phyloP scores from a whole-genome alignment of 192 early-diverging fungal species.

The Rhizophagus clarus region DNA sequence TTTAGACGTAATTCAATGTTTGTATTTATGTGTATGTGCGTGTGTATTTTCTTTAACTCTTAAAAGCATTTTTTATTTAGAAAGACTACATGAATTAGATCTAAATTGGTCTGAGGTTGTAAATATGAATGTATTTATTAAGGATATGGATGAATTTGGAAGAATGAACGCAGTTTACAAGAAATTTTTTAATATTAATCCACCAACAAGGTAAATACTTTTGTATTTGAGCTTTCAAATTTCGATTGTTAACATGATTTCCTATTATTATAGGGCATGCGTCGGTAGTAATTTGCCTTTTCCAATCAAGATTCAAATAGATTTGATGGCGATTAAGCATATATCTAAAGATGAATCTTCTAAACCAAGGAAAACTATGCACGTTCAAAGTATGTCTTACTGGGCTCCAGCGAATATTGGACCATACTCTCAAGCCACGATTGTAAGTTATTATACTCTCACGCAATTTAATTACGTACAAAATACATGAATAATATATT shows the following conservation, averaged over 20 bases:
- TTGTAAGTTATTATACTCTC: conserved; percentile 42
- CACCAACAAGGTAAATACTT: conserved; percentile 62
- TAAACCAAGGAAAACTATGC: conserved; percentile 58
- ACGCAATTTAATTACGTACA: background rate
- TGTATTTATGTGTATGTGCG: background rate
- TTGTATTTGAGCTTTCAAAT: background rate
- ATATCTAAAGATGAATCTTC: background rate
- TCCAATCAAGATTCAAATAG: conserved; percentile 62
- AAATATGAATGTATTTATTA: conserved; percentile 66
- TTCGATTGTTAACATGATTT: background rate
- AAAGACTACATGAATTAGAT: conserved; percentile 38
- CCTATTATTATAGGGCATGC: conserved; percentile 52
- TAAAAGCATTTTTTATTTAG: conserved; percentile 29
- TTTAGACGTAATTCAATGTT: background rate
- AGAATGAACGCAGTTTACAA: conserved; percentile 67
- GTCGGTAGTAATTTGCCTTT: conserved; percentile 53
- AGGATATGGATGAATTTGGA: conserved; percentile 67
- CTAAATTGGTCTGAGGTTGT: conserved; percentile 61
- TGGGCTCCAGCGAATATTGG: conserved; percentile 92
- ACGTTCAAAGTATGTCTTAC: conserved; percentile 85
- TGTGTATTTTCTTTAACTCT: background rate
- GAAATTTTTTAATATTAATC: conserved; percentile 70
- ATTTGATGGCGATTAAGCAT: conserved; percentile 53
- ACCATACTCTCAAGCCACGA: conserved; percentile 76
- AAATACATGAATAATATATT: background rate